These are phyloP conservation scores for Tylopilus balloui DNA, from an alignment of 768 basidiomycete genomes.

Conservation along the genomic window DNA sequence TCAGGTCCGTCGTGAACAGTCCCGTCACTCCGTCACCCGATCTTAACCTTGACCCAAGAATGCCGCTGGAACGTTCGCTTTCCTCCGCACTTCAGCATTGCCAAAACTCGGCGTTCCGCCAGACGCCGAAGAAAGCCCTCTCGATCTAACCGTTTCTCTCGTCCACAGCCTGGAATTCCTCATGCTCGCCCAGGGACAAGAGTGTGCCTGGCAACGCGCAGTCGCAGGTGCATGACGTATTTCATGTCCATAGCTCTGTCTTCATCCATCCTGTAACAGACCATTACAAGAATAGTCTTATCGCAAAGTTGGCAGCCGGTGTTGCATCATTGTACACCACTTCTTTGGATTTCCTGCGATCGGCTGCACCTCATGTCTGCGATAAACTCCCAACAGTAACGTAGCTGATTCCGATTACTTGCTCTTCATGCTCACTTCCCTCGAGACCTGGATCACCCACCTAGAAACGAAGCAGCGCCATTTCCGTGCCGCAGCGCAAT, in stretches of 20 bases:
- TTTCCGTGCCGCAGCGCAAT: slow-evolving; percentile 86
- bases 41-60: slow-evolving; percentile 37
- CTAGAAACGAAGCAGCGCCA: slow-evolving; percentile 79
- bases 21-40: slow-evolving; percentile 9
- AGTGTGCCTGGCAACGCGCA: slow-evolving; percentile 94
- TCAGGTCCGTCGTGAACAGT: slow-evolving; percentile 45
- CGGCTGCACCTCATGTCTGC: slow-evolving; percentile 41
- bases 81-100: slow-evolving; percentile 49
- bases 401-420: not conserved
- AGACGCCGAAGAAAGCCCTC: slow-evolving; percentile 50
- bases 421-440: slow-evolving; percentile 11
- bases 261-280: slow-evolving; percentile 31
- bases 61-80: slow-evolving; percentile 70
- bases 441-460: slow-evolving; percentile 70
- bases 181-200: slow-evolving; percentile 92
- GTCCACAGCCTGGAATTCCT: slow-evolving; percentile 63
- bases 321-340: slow-evolving; percentile 65
- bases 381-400: slow-evolving; percentile 54
- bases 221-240: slow-evolving; percentile 54
- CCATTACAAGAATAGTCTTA: slow-evolving; percentile 73
- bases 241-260: not conserved
- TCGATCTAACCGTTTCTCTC: slow-evolving; percentile 64
- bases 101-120: slow-evolving; percentile 47
- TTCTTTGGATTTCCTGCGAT: slow-evolving; percentile 42
- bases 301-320: slow-evolving; percentile 78